A percentile compares a stretch with the other conserved stretches of the same genome.
Conservation (phyloP, 2,329 filamentous ascomycete species). For the Aspergillus phoenicis region DNA sequence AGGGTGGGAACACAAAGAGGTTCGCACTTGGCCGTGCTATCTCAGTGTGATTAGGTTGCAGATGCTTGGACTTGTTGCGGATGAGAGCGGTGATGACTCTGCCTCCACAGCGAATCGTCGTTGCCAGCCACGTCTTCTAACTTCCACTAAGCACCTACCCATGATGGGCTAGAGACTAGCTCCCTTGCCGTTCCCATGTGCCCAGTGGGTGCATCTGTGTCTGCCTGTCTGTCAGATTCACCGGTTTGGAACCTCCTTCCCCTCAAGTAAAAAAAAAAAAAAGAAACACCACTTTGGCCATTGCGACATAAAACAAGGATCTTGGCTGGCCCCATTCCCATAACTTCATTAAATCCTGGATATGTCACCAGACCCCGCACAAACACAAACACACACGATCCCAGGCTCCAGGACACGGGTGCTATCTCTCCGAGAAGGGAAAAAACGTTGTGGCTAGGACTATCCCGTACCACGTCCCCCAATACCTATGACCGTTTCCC, state of each 20-base stretch:
- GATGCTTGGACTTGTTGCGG: slow-evolving; percentile 14
- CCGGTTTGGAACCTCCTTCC: not conserved
- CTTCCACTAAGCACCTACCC: slow-evolving; percentile 12
- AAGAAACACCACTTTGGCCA: not conserved
- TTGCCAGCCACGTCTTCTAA: slow-evolving; percentile 9
- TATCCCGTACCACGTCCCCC: not conserved
- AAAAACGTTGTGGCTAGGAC: slow-evolving; percentile 1
- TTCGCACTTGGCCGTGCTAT: slow-evolving; percentile 8
- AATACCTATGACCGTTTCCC: slow-evolving; percentile 2
- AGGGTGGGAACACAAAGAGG: slow-evolving; percentile 10
- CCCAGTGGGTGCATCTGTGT: slow-evolving; percentile 11
- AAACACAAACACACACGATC: not conserved
- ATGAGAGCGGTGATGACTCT: not conserved
- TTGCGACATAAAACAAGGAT: slow-evolving; percentile 10
- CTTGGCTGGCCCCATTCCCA: not conserved
- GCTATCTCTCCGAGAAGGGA: slow-evolving; percentile 7
- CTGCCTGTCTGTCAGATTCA: slow-evolving; percentile 10
- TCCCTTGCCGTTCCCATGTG: slow-evolving; percentile 19
- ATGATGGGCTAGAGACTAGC: slow-evolving; percentile 12
- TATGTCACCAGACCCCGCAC: slow-evolving; percentile 21
- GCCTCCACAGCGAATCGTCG: slow-evolving; percentile 15
- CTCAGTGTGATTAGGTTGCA: slow-evolving; percentile 21
- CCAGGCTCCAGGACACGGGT: slow-evolving; percentile 17
- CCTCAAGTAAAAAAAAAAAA: not conserved
- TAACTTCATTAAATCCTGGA: slow-evolving; percentile 8